Conservation (phyloP, 1,284 basidiomycete species). For the Ceratobasidium sp. region DNA sequence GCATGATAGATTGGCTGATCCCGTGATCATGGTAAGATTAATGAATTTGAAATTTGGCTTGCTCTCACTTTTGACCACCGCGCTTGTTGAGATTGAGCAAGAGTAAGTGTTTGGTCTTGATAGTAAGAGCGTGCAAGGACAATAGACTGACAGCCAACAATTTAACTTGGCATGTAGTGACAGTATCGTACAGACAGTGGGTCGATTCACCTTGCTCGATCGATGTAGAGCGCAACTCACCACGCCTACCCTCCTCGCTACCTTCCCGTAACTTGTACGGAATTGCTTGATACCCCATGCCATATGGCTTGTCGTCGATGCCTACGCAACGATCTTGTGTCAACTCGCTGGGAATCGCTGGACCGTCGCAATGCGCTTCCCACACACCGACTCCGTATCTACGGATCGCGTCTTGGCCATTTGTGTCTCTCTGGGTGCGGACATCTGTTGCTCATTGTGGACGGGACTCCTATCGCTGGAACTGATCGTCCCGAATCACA, state of each 20-base stretch:
- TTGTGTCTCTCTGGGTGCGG: neutral
- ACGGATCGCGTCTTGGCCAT: slow-evolving; percentile 30
- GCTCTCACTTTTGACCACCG: slow-evolving; percentile 17
- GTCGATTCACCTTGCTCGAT: slow-evolving; percentile 23
- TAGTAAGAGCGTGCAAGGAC: neutral
- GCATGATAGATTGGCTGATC: neutral
- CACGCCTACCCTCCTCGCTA: neutral
- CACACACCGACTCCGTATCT: slow-evolving; percentile 24
- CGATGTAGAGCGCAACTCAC: slow-evolving; percentile 9
- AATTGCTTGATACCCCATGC: neutral
- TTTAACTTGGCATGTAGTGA: slow-evolving; percentile 42
- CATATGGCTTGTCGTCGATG: slow-evolving; percentile 2
- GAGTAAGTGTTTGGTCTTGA: slow-evolving; percentile 18
- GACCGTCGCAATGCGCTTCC: neutral
- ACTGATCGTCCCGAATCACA: slow-evolving; percentile 1
- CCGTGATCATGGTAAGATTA: neutral
- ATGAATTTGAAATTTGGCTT: slow-evolving; percentile 13
- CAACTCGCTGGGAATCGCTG: slow-evolving; percentile 19
- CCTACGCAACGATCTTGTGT: neutral
- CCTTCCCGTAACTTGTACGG: neutral
- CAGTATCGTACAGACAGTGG: slow-evolving; percentile 47
- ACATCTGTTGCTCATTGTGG: slow-evolving; percentile 8
- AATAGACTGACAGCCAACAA: neutral
- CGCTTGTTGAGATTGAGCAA: slow-evolving; percentile 31
- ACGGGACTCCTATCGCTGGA: slow-evolving; percentile 2